Evolutionary conservation across 805 yeast genomes (phyloP), one percentile per base, ranked within the genome.

Genomic region (Komagataella ulmi): DNA sequence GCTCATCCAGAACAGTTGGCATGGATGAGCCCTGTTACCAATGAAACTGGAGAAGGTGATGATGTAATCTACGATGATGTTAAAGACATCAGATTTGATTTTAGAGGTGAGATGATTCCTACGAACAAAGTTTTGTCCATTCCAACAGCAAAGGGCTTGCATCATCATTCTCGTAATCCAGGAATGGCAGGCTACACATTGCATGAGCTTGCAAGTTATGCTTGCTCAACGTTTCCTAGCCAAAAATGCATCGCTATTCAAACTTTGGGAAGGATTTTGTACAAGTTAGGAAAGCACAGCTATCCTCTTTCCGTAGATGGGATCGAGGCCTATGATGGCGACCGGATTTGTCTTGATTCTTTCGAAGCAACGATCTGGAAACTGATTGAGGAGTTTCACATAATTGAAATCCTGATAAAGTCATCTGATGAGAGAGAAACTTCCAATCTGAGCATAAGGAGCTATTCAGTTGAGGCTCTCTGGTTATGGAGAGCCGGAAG

Each of bases 151-250:
- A 62, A 76, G 45, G 99, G 96, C 0, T 74, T 93, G 23, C 97
- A 88, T 60, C 98, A 93, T 63, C 99, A 93, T 65, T 76, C 97
- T 0, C 88, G 84, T 8, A 81, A 84, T 49, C 97, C 98, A 0
- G 81, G 82, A 47, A 71, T 90, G 50, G 96, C 98, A 0, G 99
- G 99, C 0, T 93, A 93, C 64, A 90, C 97, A 0, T 63, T 93
- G 21, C 72, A 79, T 0, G 99, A 93, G 62, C 71, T 93, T 50
- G 83, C 85, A 1, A 93, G 85, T 57, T 73, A 88, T 49, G 69
- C 89, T 3, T 73, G 96, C 56, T 87, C 96, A 1, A 78, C 84
- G 1, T 79, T 84, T 52, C 80, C 95, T 1, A 81, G 95, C 0
- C 99, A 93, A 66, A 72, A 97, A 48, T 80, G 93, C 54, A 75